Base-by-base conservation (phyloP, 345 rosid species). In the Nephelium lappaceum region DNA sequence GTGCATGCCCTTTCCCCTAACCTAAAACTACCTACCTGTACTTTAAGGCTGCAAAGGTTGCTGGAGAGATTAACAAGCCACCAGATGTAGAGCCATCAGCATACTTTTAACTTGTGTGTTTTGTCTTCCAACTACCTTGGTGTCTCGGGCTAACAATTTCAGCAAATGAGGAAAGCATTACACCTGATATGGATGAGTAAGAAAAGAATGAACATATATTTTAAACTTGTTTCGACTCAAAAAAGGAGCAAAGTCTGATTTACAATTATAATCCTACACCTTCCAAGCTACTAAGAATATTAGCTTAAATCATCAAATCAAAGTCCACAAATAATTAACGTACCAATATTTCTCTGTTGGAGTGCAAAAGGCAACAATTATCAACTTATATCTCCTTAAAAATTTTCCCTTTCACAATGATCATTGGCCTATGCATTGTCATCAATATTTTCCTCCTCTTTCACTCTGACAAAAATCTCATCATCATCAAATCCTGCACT, bases 401-500 rank as follows among this genome's bases (percentile, higher is more conserved):
- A 7, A 55, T 25, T 21, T 27, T 41, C 36, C 51, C 18, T 23
- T 60, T 5, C 27, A 41, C 5, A 14, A 14, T 16, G 49, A 19
- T 49, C 60, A 53, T 47, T 38, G n/a, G 73, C 36, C 72, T 69
- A 31, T 21, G 21, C 75, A 64, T 75, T 72, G 67, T 67, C 73
- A 65, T 83, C 83, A 67, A 74, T 63, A 71, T 78, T 81, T 68
- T 89, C 89, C 16, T 84, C 91, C 27, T 80, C 88, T 64, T 87
- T 91, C 76, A 68, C 78, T 63, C 85, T 78, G 55, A 78, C 81
- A 82, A 93, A 91, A 81, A 96, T 90, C 88, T 96, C 97, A 67
- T 62, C 76, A 78, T 94, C 99, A 81, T 87, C 86, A 36, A 96
- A 96, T 23, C 95, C 98, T 96, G 91, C 88, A 84, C 8, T 75